These are phyloP conservation scores for Penicillium sp. DNA, from an alignment of 2,329 filamentous ascomycete genomes.

Conservation along the genomic window DNA sequence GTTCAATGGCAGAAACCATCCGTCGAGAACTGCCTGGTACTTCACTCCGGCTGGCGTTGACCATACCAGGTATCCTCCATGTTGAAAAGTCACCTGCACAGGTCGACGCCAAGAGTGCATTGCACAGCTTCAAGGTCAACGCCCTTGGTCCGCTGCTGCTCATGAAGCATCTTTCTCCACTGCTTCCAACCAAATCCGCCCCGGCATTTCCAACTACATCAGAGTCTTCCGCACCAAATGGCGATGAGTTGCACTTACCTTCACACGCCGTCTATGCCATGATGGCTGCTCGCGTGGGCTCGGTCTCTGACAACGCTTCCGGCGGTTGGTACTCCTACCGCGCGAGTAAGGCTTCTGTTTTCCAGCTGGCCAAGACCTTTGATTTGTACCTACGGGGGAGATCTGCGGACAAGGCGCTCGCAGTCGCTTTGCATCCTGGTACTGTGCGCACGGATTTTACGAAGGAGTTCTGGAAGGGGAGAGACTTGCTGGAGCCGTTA, in stretches of 20 bases:
- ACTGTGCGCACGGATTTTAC: constrained; percentile 75
- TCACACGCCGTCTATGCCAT: constrained; percentile 64
- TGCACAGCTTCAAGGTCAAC: constrained; percentile 72
- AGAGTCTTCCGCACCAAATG: too few species aligned
- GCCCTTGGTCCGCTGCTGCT: constrained; percentile 70
- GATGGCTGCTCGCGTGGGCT: constrained; percentile 76
- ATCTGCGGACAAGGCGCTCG: constrained; percentile 61
- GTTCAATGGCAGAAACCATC: constrained; percentile 54
- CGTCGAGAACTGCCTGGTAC: constrained; percentile 52
- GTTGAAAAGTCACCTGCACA: constrained; percentile 69
- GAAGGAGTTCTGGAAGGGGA: constrained; percentile 66
- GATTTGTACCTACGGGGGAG: constrained; percentile 63
- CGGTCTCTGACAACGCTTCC: constrained; percentile 65
- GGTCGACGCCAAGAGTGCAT: constrained; percentile 59
- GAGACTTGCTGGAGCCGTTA: constrained; percentile 66
- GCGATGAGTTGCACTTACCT: constrained; percentile 43
- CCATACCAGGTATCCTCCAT: constrained; percentile 67
- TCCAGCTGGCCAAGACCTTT: constrained; percentile 66
- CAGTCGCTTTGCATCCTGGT: constrained; percentile 72
- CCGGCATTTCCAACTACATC: constrained; percentile 31
- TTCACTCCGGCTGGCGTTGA: constrained; percentile 67
- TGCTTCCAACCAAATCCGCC: constrained; percentile 62
- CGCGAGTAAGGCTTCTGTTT: constrained; percentile 71
- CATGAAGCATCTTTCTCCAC: constrained; percentile 69
- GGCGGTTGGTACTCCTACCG: constrained; percentile 85